Percentiles rank a stretch among this genome's conserved stretches.
Evolutionary conservation across 2,329 filamentous ascomycete genomes (phyloP).

Genomic region (Penicillium hesseltinei): DNA sequence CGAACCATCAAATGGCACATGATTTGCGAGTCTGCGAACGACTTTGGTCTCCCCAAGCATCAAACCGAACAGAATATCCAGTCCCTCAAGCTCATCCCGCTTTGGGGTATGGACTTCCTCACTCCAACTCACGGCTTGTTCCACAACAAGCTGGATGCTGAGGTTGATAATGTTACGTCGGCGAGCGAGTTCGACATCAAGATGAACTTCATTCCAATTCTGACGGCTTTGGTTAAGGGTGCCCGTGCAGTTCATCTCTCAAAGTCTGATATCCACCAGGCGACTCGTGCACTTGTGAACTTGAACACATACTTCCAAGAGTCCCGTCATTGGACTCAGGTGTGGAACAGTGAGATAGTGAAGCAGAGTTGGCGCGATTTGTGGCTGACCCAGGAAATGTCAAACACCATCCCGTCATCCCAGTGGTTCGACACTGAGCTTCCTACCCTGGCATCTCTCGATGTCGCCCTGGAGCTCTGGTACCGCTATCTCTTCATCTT

Average conservation of each 20-base stretch:
- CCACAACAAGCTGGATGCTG: constrained; percentile 53
- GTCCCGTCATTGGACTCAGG: constrained; percentile 49
- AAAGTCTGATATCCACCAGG: constrained; percentile 45
- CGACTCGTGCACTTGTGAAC: constrained; percentile 50
- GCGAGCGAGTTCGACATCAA: constrained; percentile 50
- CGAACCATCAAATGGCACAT: constrained; percentile 56
- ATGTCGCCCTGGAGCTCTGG: constrained; percentile 42
- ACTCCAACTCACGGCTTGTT: constrained; percentile 56
- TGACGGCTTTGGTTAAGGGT: constrained; percentile 52
- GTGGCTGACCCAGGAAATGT: constrained; percentile 48
- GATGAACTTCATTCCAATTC: constrained; percentile 54
- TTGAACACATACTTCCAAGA: constrained; percentile 52
- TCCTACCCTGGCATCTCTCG: constrained; percentile 38
- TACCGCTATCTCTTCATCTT: constrained; percentile 55
- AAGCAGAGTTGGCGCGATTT: constrained; percentile 48
- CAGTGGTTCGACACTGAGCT: constrained; percentile 42
- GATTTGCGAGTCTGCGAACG: constrained; percentile 55
- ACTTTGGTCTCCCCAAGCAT: constrained; percentile 55
- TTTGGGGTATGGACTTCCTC: constrained; percentile 56
- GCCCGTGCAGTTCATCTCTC: constrained; percentile 48
- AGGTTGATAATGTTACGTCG: constrained; percentile 50
- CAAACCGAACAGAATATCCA: constrained; percentile 57
- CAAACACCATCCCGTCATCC: constrained; percentile 36
- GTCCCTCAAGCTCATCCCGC: constrained; percentile 53
- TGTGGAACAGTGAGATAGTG: constrained; percentile 49